Conservation (phyloP, 129 eudicot genomes). For the Flaveria sonorensis region DNA sequence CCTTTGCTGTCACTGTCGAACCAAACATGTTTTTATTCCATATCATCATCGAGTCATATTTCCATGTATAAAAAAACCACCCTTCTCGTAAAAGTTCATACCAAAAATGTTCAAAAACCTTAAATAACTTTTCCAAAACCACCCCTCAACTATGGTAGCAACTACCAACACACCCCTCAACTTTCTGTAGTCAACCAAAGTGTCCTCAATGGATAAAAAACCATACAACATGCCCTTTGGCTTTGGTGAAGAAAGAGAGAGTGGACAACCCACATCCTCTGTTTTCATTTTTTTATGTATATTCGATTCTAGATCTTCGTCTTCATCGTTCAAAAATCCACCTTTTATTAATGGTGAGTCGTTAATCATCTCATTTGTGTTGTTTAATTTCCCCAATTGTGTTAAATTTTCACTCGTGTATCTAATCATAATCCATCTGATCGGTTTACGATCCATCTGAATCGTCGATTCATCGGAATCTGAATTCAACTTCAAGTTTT, state of each 20-base stretch:
- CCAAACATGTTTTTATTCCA: neutral
- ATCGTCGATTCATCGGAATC: conserved; percentile 43
- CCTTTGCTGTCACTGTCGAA: neutral
- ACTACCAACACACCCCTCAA: conserved; percentile 12
- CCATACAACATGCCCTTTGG: conserved; percentile 26
- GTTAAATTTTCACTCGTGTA: neutral
- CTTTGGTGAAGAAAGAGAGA: conserved; percentile 38
- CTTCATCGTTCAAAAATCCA: conserved; percentile 40
- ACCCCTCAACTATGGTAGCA: neutral
- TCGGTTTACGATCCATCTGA: conserved; percentile 38
- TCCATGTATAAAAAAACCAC: neutral
- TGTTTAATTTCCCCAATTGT: conserved; percentile 13
- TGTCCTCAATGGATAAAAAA: neutral
- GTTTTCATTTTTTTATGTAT: conserved; percentile 43
- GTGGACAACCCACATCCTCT: conserved; percentile 63
- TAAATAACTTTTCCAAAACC: neutral
- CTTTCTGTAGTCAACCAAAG: conserved; percentile 23
- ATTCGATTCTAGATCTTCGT: conserved; percentile 62
- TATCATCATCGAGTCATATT: neutral
- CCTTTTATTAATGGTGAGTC: conserved; percentile 53
- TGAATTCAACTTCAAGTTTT: conserved; percentile 37
- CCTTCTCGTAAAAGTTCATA: too few relatives aligned
- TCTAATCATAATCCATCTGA: conserved; percentile 28
- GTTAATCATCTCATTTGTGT: conserved; percentile 9
- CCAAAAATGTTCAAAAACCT: neutral